Evolutionary conservation across 2,329 filamentous ascomycete genomes (phyloP).

Genomic region (Catunica adiposa): DNA sequence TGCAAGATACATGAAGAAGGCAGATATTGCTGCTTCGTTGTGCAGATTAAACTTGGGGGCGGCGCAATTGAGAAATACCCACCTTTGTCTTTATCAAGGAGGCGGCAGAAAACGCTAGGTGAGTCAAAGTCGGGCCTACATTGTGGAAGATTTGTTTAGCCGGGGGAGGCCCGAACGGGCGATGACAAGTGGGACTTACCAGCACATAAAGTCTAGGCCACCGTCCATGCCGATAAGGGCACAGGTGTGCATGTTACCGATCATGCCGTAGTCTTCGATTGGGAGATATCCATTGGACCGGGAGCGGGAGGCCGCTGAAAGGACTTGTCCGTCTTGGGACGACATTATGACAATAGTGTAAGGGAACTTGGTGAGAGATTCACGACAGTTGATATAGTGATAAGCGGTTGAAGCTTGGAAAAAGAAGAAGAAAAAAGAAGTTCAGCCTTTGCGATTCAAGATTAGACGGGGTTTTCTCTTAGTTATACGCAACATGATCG

Average conservation of each 20-base stretch:
- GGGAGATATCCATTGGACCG: slow-evolving; percentile 33
- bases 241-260: slow-evolving; percentile 67
- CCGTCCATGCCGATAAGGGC: slow-evolving; percentile 59
- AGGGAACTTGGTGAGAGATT: not conserved
- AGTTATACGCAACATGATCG: not conserved
- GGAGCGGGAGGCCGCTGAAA: slow-evolving; percentile 4
- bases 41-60: slow-evolving; percentile 33
- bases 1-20: slow-evolving; percentile 60
- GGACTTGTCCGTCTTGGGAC: not conserved
- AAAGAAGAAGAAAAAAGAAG: no score
- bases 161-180: not conserved
- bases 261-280: slow-evolving; percentile 65
- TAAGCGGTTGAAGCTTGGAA: no score
- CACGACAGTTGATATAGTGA: no score
- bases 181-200: slow-evolving; percentile 27
- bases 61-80: slow-evolving; percentile 56
- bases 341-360: not conserved
- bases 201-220: slow-evolving; percentile 64
- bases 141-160: not conserved
- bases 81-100: slow-evolving; percentile 58
- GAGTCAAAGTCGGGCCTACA: slow-evolving; percentile 62
- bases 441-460: no score
- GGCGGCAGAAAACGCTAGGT: slow-evolving; percentile 55
- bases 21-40: slow-evolving; percentile 63
- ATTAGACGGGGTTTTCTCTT: not conserved